Evolutionary conservation across 2,329 filamentous ascomycete species (phyloP), one percentile per base, ranked within the genome.

Genomic region (Penicillium olsonii): DNA sequence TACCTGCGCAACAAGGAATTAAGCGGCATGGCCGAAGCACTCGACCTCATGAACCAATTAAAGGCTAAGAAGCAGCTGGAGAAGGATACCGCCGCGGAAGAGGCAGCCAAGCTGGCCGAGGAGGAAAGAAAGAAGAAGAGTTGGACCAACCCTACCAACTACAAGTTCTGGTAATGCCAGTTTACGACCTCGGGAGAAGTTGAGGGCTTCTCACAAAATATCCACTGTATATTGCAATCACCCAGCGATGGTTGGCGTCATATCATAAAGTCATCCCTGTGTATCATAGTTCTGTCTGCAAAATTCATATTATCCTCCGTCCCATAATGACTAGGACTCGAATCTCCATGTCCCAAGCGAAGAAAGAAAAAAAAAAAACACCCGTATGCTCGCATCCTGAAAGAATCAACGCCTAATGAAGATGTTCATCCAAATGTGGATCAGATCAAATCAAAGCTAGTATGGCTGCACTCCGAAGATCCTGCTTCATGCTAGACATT

Each of bases 21-120:
- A 61, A 83, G 85, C 54, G 87, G 90, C 54, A 92, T 99, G 85
- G 87, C 88, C 68, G 79, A 90, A 57, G 88, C 88, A 4, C 87
- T 95, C 47, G 90, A 95, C 66, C 83, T 94, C 50, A 87, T 92
- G 69, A 84, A 87, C 64, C 78, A 82, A 61, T 85, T 91, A 69
- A 85, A 88, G 64, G 77, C 79, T 4, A 84, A 88, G 69, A 82
- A 85, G 66, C 79, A 84, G 59, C 70, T 68, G 51, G 72, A 76
- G 37, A 76, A 75, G 56, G 75, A 75, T 45, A 65, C 67, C 41
- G 68, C 69, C 48, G 64, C 63, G 12, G 66, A 68, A 37, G 70
- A 72, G 48, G 67, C 55, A 6, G 50, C 66, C 37, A 58, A 54
- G n/a, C 42, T 50, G 45, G 65, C 61, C 17, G 70, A 70, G 53